Base-by-base conservation (phyloP, 2,329 filamentous ascomycete species). In the Calonectria naviculata region DNA sequence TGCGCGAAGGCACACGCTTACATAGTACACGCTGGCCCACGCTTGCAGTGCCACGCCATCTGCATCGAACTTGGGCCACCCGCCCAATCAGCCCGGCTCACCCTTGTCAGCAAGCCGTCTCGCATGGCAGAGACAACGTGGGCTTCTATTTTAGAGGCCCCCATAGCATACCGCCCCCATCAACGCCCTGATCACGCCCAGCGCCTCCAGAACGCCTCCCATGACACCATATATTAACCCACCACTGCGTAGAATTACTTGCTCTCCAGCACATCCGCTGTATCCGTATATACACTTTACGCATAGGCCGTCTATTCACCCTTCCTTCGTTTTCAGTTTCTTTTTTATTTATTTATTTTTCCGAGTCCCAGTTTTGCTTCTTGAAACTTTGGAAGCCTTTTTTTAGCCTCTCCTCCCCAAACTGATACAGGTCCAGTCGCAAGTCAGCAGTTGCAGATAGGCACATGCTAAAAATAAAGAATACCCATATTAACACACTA, bases 1-100 rank as follows among this genome's bases (percentile, higher is more conserved):
- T 56, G 49, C 46, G 10, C 24, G 24, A 28, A 34, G 8, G n/a
- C 58, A 29, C 26, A 46, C 9, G 58, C 61, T 64, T 49, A 56
- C n/a, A n/a, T n/a, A n/a, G n/a, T n/a, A n/a, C 49, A 34, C 49
- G 54, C 47, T 66, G 24, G 65, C 31, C 71, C 72, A 75, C 62
- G 71, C 68, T 75, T 67, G 67, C 65, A 61, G 54, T 44, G 75
- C 70, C 75, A 78, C 75, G 73, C 71, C 68, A 56, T 73, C 44
- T 26, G 49, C 68, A 46, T 66, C 62, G 46, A 58, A 64, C 61
- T 64, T 46, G 24, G 41, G 28, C 42, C 65, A 60, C 29, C 52
- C 26, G 19, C 34, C 61, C 44, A 49, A 46, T 26, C 54, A 56
- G 63, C 49, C 47, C 36, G 38, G 31, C 65, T 15, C n/a, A 67